phyloP scores from a whole-genome alignment of 768 basidiomycete species.

The Clitopilus hobsonii region DNA sequence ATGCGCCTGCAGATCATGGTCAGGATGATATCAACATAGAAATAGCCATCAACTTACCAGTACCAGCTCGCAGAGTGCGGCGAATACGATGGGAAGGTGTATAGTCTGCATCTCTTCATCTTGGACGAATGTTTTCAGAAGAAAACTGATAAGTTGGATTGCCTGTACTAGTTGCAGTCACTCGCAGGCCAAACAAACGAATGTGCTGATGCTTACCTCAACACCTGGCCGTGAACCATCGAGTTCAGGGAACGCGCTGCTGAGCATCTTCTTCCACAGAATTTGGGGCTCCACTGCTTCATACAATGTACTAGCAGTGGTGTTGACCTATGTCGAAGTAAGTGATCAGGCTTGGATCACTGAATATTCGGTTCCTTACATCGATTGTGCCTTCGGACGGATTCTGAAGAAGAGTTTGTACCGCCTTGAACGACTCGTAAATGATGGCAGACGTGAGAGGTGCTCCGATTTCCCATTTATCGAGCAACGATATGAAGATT shows the following conservation, averaged over 20 bases:
- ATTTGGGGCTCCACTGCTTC: constrained; percentile 90
- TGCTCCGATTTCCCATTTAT: constrained; percentile 95
- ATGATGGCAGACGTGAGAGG: constrained; percentile 74
- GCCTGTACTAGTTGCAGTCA: constrained; percentile 35
- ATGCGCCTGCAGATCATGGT: constrained; percentile 23
- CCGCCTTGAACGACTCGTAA: constrained; percentile 73
- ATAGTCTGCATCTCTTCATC: constrained; percentile 85
- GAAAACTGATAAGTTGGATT: constrained; percentile 63
- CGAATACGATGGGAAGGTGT: constrained; percentile 78
- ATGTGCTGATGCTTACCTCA: constrained; percentile 39
- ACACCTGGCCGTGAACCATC: constrained; percentile 31
- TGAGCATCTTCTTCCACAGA: constrained; percentile 77
- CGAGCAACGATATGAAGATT: constrained; percentile 89
- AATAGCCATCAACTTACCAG: constrained; percentile 39
- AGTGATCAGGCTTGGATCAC: neutral
- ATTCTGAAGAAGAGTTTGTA: constrained; percentile 52
- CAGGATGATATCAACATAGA: neutral
- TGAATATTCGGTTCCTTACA: constrained; percentile 30
- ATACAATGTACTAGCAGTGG: constrained; percentile 85
- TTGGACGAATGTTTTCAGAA: constrained; percentile 72
- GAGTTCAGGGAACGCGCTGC: constrained; percentile 52
- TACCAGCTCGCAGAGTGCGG: constrained; percentile 59
- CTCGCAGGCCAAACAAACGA: neutral
- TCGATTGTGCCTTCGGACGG: constrained; percentile 55
- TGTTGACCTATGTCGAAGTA: constrained; percentile 44